phyloP scores from a whole-genome alignment of 2,329 filamentous ascomycete genomes.

The Ophiostoma montium region DNA sequence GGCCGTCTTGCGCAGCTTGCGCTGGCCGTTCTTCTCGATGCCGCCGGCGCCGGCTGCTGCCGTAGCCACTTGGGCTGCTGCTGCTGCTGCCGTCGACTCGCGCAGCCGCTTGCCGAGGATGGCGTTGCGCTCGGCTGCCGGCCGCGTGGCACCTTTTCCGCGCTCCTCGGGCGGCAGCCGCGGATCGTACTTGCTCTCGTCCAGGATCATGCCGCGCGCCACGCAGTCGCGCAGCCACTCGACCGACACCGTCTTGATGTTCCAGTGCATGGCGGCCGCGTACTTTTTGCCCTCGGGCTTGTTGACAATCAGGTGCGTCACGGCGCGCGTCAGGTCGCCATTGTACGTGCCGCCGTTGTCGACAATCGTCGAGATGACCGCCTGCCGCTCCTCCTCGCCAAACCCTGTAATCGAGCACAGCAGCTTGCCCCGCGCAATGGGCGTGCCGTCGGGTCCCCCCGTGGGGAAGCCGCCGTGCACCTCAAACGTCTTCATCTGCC shows the following conservation, averaged over 20 bases:
- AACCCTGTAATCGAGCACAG: slow-evolving; percentile 44
- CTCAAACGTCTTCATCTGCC: slow-evolving; percentile 51
- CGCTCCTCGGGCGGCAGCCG: slow-evolving; percentile 53
- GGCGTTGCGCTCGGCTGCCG: slow-evolving; percentile 25
- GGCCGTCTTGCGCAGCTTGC: slow-evolving; percentile 77
- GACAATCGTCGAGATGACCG: slow-evolving; percentile 53
- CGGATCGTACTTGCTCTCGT: slow-evolving; percentile 76
- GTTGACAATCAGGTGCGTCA: slow-evolving; percentile 77
- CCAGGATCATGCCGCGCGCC: slow-evolving; percentile 76
- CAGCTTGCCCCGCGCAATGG: slow-evolving; percentile 25
- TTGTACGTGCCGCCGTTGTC: slow-evolving; percentile 71
- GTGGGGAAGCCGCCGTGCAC: slow-evolving; percentile 29
- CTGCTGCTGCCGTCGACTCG: slow-evolving; percentile 25
- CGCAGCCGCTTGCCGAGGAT: slow-evolving; percentile 46
- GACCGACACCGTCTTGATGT: slow-evolving; percentile 60
- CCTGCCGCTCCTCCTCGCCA: slow-evolving; percentile 48
- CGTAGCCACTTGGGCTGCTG: slow-evolving; percentile 21
- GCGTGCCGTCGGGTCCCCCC: slow-evolving; percentile 7
- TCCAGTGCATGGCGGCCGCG: slow-evolving; percentile 71
- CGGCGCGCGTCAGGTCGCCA: slow-evolving; percentile 70
- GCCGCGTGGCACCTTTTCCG: slow-evolving; percentile 46
- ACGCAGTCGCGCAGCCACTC: slow-evolving; percentile 80
- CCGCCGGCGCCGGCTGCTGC: too few species aligned
- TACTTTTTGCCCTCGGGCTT: slow-evolving; percentile 81
- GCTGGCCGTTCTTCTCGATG: slow-evolving; percentile 45